A percentile compares a stretch with the other conserved stretches of the same genome.
Evolutionary conservation across 352 stramenopile genomes (phyloP).

Genomic region (Globisporangium acanthophoron): DNA sequence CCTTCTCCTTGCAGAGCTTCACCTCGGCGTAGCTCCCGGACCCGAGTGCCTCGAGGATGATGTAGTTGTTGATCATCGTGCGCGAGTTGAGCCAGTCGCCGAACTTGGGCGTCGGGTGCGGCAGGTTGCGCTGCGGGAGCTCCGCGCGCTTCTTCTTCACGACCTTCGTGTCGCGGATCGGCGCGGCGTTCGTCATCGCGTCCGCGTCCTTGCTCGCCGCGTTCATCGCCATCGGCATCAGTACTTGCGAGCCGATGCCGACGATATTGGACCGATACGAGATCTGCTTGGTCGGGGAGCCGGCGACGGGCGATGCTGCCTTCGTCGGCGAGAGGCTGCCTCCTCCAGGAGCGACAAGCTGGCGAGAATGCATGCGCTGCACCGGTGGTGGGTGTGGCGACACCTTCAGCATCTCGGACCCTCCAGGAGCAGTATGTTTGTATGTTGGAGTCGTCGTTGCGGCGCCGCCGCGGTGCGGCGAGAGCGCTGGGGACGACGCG

Average conservation of each 20-base stretch:
- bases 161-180: slow-evolving; percentile 71
- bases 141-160: slow-evolving; percentile 82
- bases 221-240: slow-evolving; percentile 34
- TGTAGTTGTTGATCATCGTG: slow-evolving; percentile 94
- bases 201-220: slow-evolving; percentile 8
- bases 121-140: slow-evolving; percentile 66
- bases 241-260: slow-evolving; percentile 20
- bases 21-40: slow-evolving; percentile 89
- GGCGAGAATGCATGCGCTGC: slow-evolving; percentile 17
- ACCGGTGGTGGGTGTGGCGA: slow-evolving; percentile 17
- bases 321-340: slow-evolving; percentile 36
- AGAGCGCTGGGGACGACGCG: neutral
- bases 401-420: neutral
- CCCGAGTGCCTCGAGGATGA: slow-evolving; percentile 83
- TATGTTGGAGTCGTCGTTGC: slow-evolving; percentile 2
- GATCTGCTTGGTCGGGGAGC: neutral
- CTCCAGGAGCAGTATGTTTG: neutral
- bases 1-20: slow-evolving; percentile 84
- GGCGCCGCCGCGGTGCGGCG: neutral
- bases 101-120: slow-evolving; percentile 73
- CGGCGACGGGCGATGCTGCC: neutral
- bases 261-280: slow-evolving; percentile 55
- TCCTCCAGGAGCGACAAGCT: slow-evolving; percentile 6
- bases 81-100: slow-evolving; percentile 81
- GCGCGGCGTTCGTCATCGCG: slow-evolving; percentile 1